These are phyloP conservation scores for Aspergillus puulaauensis DNA, from an alignment of 2,329 filamentous ascomycete species.

Conservation along the genomic window DNA sequence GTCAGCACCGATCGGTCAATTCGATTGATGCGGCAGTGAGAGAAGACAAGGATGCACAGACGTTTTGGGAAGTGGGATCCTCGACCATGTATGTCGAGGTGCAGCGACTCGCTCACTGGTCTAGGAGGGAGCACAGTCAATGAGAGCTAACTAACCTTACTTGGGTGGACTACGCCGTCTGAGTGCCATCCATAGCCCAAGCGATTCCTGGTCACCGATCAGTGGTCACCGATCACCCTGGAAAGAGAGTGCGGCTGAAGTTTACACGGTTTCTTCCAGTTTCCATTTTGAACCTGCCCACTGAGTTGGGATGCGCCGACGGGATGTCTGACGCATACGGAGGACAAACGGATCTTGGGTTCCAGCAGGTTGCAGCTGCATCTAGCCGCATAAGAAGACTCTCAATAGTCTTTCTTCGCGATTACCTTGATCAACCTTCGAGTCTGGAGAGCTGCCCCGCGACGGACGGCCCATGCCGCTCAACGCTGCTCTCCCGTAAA, in stretches of 20 bases:
- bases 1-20: slow-evolving; percentile 14
- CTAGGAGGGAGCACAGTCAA: slow-evolving; percentile 13
- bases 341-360: slow-evolving; percentile 21
- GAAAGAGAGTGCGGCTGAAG: slow-evolving; percentile 17
- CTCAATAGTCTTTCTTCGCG: slow-evolving; percentile 7
- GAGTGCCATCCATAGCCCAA: slow-evolving; percentile 15
- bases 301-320: slow-evolving; percentile 5
- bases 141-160: slow-evolving; percentile 25
- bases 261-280: slow-evolving; percentile 16
- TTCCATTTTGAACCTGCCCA: slow-evolving; percentile 2
- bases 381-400: slow-evolving; percentile 19
- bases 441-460: background rate
- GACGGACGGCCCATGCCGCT: background rate
- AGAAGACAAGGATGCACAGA: slow-evolving; percentile 14
- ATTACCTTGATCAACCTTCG: background rate
- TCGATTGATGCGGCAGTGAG: slow-evolving; percentile 9
- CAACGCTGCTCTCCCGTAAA: slow-evolving; percentile 3
- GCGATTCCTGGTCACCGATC: background rate
- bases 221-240: slow-evolving; percentile 9
- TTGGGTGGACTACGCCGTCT: slow-evolving; percentile 23
- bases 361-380: slow-evolving; percentile 22
- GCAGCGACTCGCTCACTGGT: slow-evolving; percentile 13
- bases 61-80: slow-evolving; percentile 14
- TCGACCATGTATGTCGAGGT: background rate
- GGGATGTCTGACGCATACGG: slow-evolving; percentile 16